Conservation (phyloP, 148 eudicot genomes). For the Amaranthus cruentus region DNA sequence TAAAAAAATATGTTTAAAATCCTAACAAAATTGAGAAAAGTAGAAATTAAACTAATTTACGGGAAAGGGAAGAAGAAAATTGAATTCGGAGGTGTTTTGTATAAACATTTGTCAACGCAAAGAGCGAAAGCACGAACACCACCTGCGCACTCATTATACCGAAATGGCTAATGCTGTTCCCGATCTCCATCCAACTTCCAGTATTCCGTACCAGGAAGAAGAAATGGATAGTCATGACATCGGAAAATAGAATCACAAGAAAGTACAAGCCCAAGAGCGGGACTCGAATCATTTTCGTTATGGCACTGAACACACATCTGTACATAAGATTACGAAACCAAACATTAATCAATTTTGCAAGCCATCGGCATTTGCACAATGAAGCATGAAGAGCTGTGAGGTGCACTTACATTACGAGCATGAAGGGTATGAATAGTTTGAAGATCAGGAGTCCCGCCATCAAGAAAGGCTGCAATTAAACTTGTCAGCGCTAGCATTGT, state of each 20-base stretch:
- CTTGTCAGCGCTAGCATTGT: conserved; percentile 23
- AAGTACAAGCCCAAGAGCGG: conserved; percentile 88
- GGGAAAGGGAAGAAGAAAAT: conserved; percentile 40
- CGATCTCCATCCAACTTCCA: conserved; percentile 99
- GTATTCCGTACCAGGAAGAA: conserved; percentile 92
- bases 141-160: conserved; percentile 98
- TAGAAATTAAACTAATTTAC: conserved; percentile 39
- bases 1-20: neutral
- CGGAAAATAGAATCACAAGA: conserved; percentile 79
- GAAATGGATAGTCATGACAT: conserved; percentile 96
- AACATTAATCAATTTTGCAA: neutral
- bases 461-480: conserved; percentile 82
- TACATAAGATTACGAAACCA: conserved; percentile 18
- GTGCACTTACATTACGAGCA: conserved; percentile 90
- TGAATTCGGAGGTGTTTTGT: conserved; percentile 72
- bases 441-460: conserved; percentile 94
- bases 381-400: conserved; percentile 1
- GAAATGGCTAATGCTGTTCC: conserved; percentile 97
- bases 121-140: conserved; percentile 83
- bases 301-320: conserved; percentile 92
- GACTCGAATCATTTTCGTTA: conserved; percentile 69
- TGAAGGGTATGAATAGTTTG: conserved; percentile 83
- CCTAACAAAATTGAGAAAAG: neutral
- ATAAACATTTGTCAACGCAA: conserved; percentile 75
- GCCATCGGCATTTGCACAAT: neutral